Evolutionary conservation across 305 asterid genomes (phyloP), one percentile per base, ranked within the genome.

Genomic region (Coffea humblotiana): DNA sequence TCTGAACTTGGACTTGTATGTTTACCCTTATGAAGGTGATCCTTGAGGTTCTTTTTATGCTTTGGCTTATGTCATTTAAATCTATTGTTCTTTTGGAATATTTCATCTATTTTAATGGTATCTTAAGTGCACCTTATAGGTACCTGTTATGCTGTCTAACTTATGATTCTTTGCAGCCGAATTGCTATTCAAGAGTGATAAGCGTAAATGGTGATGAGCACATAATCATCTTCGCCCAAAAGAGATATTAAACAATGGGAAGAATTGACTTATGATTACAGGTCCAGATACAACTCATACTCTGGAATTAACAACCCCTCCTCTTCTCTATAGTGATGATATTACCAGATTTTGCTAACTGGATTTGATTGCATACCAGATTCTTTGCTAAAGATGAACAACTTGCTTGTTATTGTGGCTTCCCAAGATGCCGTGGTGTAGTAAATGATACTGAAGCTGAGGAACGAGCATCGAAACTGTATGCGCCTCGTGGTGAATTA

Each of bases 181-280:
- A 96, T 86, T 96, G 99, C 87, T 94, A 96, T 83, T 96, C 99
- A 3, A 88, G 99, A 79, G 92, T 88, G 61, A 89, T 94, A 77
- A 86, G 88, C 80, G 92, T 92, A 78, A 85, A 84, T 27, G 89
- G 89, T 73, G 92, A 83, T n/a, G 92, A 92, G 77, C 99, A 90
- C 90, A 92, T 96, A 80, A 93, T 96, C 82, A 96, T 96, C 85
- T 96, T 94, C 80, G 94, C 99, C 99, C 75, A 96, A 96, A 90
- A 92, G 99, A 82, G 97, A 96, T 80, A 88, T 96, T 78, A 84
- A 87, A 68, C 92, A 87, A 83, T 88, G 92, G 94, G 99, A 96
- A 85, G 99, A 96, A 82, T 83, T 96, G 86, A 88, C 99, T 70
- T 96, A 96, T 77, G 99, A 96, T 87, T 96, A 96, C 93, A 96